Conservation (phyloP, 164 flowering plant genomes). For the Echeveria elegans region DNA sequence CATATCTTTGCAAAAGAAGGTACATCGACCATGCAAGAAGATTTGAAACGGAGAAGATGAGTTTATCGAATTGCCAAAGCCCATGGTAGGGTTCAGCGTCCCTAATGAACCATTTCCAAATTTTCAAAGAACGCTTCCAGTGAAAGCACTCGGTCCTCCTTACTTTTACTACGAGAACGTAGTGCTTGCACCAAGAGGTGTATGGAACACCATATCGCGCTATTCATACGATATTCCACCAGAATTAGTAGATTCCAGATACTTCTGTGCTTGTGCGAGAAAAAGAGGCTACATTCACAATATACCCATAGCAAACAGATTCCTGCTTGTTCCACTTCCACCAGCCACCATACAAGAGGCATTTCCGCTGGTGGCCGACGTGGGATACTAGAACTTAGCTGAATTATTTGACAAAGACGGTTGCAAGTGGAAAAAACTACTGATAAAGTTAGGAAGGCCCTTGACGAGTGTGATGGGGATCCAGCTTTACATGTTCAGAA, state of each 20-base stretch:
- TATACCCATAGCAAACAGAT: conserved; percentile 62
- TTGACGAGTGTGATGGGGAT: too few relatives aligned
- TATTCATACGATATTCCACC: conserved; percentile 70
- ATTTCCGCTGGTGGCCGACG: conserved; percentile 90
- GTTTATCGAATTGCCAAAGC: conserved; percentile 65
- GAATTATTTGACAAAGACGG: conserved; percentile 72
- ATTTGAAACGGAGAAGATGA: conserved; percentile 41
- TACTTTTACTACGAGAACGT: conserved; percentile 91
- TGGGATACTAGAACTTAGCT: conserved; percentile 77
- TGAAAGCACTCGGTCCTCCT: conserved; percentile 68
- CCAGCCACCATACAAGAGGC: conserved; percentile 71
- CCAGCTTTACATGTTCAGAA: conserved; percentile 52
- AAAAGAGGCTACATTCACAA: conserved; percentile 92
- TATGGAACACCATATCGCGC: conserved; percentile 70
- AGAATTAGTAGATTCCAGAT: conserved; percentile 84
- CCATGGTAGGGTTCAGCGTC: conserved; percentile 73
- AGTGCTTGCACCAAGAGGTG: conserved; percentile 84
- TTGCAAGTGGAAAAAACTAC: conserved; percentile 42
- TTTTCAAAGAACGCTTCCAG: conserved; percentile 42
- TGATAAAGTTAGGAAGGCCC: conserved; percentile 17
- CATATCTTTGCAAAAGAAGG: too few relatives aligned
- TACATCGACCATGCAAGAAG: too few relatives aligned
- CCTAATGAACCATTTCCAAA: conserved; percentile 26
- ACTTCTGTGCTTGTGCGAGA: conserved; percentile 74
- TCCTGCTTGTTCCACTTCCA: conserved; percentile 59